Percentiles rank a stretch among this genome's conserved stretches.
Evolutionary conservation across 2,329 filamentous ascomycete species (phyloP).

Genomic region (Aspergillus felis): DNA sequence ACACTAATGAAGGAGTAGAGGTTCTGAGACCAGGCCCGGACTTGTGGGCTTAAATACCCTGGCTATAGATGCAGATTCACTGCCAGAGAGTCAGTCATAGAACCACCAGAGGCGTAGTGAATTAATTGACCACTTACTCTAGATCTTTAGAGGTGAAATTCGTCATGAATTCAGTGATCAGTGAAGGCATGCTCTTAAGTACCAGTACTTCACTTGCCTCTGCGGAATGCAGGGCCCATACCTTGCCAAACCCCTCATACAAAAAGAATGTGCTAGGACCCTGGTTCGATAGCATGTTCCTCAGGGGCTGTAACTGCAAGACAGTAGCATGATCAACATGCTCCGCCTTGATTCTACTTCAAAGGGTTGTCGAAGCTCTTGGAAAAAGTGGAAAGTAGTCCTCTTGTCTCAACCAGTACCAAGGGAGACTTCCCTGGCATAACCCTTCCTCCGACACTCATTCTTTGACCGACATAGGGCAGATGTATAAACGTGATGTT

Average conservation of each 20-base stretch:
- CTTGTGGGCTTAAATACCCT: neutral
- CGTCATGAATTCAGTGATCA: neutral
- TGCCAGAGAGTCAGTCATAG: neutral
- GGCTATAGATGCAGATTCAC: neutral
- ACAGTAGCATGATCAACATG: neutral
- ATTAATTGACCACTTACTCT: neutral
- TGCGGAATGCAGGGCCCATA: conserved; percentile 21
- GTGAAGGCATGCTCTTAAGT: neutral
- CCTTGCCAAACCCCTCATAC: conserved; percentile 6
- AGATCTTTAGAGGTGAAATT: neutral
- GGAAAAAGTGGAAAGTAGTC: neutral
- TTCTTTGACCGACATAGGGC: neutral
- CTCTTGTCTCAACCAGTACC: neutral
- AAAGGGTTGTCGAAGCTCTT: neutral
- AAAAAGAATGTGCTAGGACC: neutral
- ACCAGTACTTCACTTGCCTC: neutral
- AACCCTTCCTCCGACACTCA: neutral
- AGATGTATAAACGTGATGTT: no score
- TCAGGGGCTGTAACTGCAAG: neutral
- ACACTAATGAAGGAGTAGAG: neutral
- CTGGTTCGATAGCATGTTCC: neutral
- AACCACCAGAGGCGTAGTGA: neutral
- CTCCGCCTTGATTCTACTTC: neutral
- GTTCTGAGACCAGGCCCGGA: neutral
- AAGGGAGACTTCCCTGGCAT: neutral